Base-by-base conservation (phyloP, 306 rosid genomes). In the Boehmeria nivea region DNA sequence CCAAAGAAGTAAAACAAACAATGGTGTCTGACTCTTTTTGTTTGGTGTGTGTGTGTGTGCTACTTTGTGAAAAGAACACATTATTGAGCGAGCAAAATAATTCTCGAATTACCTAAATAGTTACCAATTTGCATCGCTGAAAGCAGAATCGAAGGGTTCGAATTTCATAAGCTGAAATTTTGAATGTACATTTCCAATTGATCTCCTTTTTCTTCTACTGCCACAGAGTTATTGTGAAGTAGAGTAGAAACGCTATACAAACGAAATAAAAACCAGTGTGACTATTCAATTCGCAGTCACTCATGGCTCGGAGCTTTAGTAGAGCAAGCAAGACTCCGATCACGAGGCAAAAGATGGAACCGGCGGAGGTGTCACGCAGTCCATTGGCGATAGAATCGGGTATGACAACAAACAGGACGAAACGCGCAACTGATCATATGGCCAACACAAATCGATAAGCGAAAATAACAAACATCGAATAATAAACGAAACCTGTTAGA, bases 391-490 rank as follows among this genome's bases (percentile, higher is more conserved):
- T 38, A 72, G 63, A 42, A 40, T 59, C 36, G 16, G 83, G 83
- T 20, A 60, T 33, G 17, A 77, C 9, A 34, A 77, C 76, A 46
- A 77, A 72, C 16, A 77, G 49, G 44, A 77, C 62, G 49, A 68
- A 77, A 25, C 76, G 83, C 8, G 83, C 40, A 57, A 69, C 83
- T 77, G 83, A 12, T 45, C 27, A 46, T 34, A 40, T 19, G 40
- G 9, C 4, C 6, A 61, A 60, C 24, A 11, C 50, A 60, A 14
- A 51, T 14, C n/a, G 26, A 57, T 55, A 50, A 45, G 60, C 44
- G 43, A 19, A 23, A 4, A 24, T 11, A 24, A 44, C 6, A 40
- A 22, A 46, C 9, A 39, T 28, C 59, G 43, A 19, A 13, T n/a
- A n/a, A n/a, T n/a, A n/a, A n/a, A n/a, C n/a, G n/a, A n/a, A n/a